Conservation (phyloP, 164 flowering plant genomes). For the Dillenia turbinata region DNA sequence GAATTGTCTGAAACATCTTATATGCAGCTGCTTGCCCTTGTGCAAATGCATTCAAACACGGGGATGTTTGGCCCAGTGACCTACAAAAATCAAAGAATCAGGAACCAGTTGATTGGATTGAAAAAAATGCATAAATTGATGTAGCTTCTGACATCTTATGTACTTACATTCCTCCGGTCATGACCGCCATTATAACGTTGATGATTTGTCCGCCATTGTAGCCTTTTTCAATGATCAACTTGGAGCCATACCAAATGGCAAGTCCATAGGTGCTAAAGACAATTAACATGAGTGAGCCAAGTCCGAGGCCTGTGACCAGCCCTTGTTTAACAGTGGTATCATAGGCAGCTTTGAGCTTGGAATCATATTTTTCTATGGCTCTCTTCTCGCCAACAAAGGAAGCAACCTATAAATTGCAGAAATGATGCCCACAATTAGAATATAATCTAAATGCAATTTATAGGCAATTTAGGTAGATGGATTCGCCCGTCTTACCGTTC, state of each 20-base stretch:
- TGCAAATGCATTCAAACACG: slow-evolving; percentile 53
- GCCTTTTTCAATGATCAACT: slow-evolving; percentile 46
- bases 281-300: slow-evolving; percentile 31
- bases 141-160: not conserved
- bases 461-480: not conserved
- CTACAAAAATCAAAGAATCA: slow-evolving; percentile 19
- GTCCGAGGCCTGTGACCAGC: slow-evolving; percentile 50
- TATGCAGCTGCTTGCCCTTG: slow-evolving; percentile 76
- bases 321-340: slow-evolving; percentile 42
- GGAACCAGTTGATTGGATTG: not conserved
- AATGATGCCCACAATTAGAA: too few relatives aligned
- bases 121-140: not conserved
- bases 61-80: slow-evolving; percentile 58
- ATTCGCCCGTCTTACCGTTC: slow-evolving; percentile 20
- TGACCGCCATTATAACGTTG: slow-evolving; percentile 49
- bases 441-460: too few relatives aligned
- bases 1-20: slow-evolving; percentile 73
- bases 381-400: slow-evolving; percentile 70
- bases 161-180: slow-evolving; percentile 69
- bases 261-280: slow-evolving; percentile 47
- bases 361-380: slow-evolving; percentile 48
- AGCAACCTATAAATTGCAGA: slow-evolving; percentile 37
- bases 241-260: slow-evolving; percentile 67
- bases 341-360: slow-evolving; percentile 38
- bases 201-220: slow-evolving; percentile 63